Percentiles rank a stretch among this genome's conserved stretches.
phyloP scores from a whole-genome alignment of 805 yeast species.

The Candida maltosa region DNA sequence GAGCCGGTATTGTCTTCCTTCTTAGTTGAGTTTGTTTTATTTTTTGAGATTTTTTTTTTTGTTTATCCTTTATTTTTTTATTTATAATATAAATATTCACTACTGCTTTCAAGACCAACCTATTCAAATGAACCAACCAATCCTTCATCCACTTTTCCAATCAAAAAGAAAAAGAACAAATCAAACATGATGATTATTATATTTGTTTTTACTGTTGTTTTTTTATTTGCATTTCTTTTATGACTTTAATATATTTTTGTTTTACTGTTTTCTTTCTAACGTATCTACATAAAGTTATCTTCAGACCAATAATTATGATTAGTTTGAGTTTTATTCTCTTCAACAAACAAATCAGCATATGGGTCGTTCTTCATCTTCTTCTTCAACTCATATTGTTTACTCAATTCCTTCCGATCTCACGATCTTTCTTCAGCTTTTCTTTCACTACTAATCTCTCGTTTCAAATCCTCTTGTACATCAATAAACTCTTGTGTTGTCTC shows the following conservation, averaged over 20 bases:
- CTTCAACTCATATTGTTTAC: conserved; percentile 35
- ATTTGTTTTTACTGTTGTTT: background rate
- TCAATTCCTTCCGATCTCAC: conserved; percentile 32
- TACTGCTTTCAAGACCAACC: too few relatives aligned
- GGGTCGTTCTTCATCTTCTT: conserved; percentile 30
- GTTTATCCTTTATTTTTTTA: too few relatives aligned
- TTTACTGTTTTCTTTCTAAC: background rate
- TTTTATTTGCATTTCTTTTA: background rate
- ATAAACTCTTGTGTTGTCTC: conserved; percentile 43
- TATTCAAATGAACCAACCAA: too few relatives aligned
- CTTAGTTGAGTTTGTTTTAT: too few relatives aligned
- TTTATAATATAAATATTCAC: too few relatives aligned
- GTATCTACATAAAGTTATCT: conserved; percentile 32
- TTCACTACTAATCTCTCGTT: conserved; percentile 29
- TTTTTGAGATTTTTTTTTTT: too few relatives aligned
- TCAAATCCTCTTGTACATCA: conserved; percentile 25
- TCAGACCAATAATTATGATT: conserved; percentile 36
- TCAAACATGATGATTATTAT: background rate
- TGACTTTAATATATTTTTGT: background rate
- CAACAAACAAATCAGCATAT: conserved; percentile 33
- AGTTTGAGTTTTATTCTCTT: conserved; percentile 24
- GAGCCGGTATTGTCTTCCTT: too few relatives aligned
- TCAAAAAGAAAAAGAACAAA: background rate
- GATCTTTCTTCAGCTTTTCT: conserved; percentile 38
- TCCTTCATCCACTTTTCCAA: too few relatives aligned